Base-by-base conservation (phyloP, 495 filamentous ascomycete species). In the Penicillium mononematosum region DNA sequence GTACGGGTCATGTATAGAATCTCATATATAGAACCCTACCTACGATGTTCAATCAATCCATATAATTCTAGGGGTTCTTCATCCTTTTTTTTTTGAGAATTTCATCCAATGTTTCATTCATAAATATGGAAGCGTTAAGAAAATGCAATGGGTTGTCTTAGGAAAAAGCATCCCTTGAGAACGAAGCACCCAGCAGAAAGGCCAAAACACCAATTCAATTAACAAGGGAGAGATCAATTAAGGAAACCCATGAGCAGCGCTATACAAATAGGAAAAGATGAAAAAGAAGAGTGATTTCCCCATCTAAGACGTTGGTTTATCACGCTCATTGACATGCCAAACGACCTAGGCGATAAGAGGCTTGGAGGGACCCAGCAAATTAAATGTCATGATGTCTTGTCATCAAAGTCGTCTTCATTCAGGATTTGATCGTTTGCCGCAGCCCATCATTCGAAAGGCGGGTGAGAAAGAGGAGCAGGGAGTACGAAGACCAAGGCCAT, bases 371-470 rank as follows among this genome's bases (percentile, higher is more conserved):
- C 58, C 60, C 60, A 61, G 57, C 56, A 67, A 46, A 67, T 63
- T 67, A 61, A 59, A 63, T 58, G 57, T 69, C 64, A 69, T 55
- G 53, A 55, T 69, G 55, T 69, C 66, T 67, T 65, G 64, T 69
- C 66, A 65, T 69, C 61, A 69, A 65, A 48, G 64, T 67, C 64
- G 66, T 69, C 66, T 69, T 62, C 57, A 55, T 59, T 67, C 55
- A 56, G 55, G 43, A 55, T 50, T 67, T 53, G 53, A 48, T 66
- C 59, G 56, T 53, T 64, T 62, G 61, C 58, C 45, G 48, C 31
- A 64, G 58, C 54, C 63, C 58, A 42, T 55, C 29, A 53, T 61
- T 45, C n/a, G 12, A 38, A 45, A 43, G 49, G 34, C 41, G 45
- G 24, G 31, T 42, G 45, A 45, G 58, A 56, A 54, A 50, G 45